Percentiles rank a stretch among this genome's conserved stretches.
phyloP scores from a whole-genome alignment of 805 yeast species.

The Babjeviella inositovora region DNA sequence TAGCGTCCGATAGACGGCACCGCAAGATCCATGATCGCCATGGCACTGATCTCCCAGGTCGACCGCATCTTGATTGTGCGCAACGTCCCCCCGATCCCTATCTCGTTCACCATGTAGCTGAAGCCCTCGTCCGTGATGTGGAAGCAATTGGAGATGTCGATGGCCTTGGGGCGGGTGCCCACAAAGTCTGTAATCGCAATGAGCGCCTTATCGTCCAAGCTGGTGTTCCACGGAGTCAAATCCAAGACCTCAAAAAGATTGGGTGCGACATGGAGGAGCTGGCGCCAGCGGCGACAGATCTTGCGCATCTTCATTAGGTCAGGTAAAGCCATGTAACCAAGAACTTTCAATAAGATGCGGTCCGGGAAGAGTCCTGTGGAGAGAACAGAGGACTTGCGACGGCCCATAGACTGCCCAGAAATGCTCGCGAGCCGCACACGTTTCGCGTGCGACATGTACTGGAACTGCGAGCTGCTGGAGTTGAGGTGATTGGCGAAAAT shows the following conservation, averaged over 20 bases:
- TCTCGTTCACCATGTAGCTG: slow-evolving; percentile 50
- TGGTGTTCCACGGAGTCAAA: slow-evolving; percentile 44
- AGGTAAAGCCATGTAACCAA: slow-evolving; percentile 35
- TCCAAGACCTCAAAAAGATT: slow-evolving; percentile 35
- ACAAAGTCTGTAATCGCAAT: slow-evolving; percentile 50
- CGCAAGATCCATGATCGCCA: slow-evolving; percentile 70
- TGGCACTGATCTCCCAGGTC: slow-evolving; percentile 65
- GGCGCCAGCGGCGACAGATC: slow-evolving; percentile 57
- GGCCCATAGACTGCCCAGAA: slow-evolving; percentile 19
- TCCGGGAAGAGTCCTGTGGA: slow-evolving; percentile 49
- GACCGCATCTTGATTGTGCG: slow-evolving; percentile 42
- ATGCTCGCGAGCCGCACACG: slow-evolving; percentile 30
- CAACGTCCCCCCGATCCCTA: slow-evolving; percentile 50
- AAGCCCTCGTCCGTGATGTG: slow-evolving; percentile 69
- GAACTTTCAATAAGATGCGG: slow-evolving; percentile 32
- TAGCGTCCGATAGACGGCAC: slow-evolving; percentile 45
- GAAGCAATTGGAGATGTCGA: slow-evolving; percentile 59
- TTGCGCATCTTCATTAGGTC: slow-evolving; percentile 41
- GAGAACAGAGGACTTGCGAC: slow-evolving; percentile 43
- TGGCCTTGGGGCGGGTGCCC: slow-evolving; percentile 44
- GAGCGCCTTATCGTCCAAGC: slow-evolving; percentile 39
- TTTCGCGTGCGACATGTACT: slow-evolving; percentile 37
- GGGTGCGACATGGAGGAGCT: slow-evolving; percentile 39
- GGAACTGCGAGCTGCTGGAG: slow-evolving; percentile 16
- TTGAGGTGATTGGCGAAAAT: slow-evolving; percentile 11